These are phyloP conservation scores for Tetracentron sinense DNA, from an alignment of 164 flowering plant genomes.

Conservation along the genomic window DNA sequence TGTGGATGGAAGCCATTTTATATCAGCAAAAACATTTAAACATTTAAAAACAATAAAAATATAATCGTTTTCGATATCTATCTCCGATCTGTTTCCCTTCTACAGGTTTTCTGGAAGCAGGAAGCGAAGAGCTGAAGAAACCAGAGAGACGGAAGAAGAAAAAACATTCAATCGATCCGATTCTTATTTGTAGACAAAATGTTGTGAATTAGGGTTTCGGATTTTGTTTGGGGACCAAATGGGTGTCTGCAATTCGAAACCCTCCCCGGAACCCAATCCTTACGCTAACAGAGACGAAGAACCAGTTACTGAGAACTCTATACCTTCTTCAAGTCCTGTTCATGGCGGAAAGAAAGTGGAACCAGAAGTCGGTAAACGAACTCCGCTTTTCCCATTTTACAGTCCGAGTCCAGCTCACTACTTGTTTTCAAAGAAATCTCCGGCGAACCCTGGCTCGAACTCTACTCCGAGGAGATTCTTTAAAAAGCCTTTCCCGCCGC, in stretches of 20 bases:
- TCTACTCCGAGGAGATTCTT: constrained; percentile 77
- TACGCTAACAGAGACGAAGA: too few relatives aligned
- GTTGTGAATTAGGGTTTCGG: not conserved
- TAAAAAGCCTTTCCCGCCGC: constrained; percentile 75
- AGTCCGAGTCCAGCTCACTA: constrained; percentile 75
- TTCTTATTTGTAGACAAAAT: not conserved
- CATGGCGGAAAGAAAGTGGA: constrained; percentile 4
- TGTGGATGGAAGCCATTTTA: too few relatives aligned
- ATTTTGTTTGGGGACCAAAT: constrained; percentile 1
- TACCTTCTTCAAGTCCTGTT: not conserved
- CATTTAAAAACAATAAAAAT: too few relatives aligned
- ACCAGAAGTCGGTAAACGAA: not conserved
- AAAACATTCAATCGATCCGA: too few relatives aligned
- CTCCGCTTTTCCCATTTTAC: constrained; percentile 40
- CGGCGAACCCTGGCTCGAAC: constrained; percentile 41
- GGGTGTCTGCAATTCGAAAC: constrained; percentile 9
- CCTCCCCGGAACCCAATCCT: constrained; percentile 2
- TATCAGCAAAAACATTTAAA: too few relatives aligned
- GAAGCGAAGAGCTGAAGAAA: not conserved
- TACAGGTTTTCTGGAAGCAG: not conserved
- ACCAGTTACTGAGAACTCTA: not conserved
- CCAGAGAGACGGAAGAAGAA: too few relatives aligned
- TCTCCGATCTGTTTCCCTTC: too few relatives aligned
- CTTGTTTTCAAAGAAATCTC: constrained; percentile 69
- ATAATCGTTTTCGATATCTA: too few relatives aligned